A percentile compares a stretch with the other conserved stretches of the same genome.
phyloP scores from a whole-genome alignment of 176 grass and related monocot genomes.

The Oryza meridionalis region DNA sequence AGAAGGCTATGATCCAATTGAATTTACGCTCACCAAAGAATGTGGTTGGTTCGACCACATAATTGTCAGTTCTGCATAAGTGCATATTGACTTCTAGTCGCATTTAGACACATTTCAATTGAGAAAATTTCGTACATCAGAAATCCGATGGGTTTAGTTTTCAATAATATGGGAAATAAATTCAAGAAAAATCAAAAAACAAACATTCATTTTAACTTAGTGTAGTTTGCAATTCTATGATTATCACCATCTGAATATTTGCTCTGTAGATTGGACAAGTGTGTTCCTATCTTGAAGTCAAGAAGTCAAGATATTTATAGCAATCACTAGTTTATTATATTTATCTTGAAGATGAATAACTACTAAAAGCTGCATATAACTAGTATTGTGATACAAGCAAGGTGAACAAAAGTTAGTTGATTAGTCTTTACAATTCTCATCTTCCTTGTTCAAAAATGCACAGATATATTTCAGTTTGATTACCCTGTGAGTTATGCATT shows the following conservation, averaged over 20 bases:
- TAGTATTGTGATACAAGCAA: slow-evolving; percentile 3
- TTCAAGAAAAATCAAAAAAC: slow-evolving; percentile 8
- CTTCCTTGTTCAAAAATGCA: slow-evolving; percentile 9
- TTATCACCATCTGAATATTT: not conserved
- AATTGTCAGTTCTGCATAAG: slow-evolving; percentile 5
- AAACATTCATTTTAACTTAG: not conserved
- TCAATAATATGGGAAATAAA: slow-evolving; percentile 2
- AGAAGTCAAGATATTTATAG: too few relatives aligned
- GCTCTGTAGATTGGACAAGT: not conserved
- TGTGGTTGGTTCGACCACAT: slow-evolving; percentile 77
- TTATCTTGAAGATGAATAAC: not conserved
- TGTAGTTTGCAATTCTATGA: not conserved
- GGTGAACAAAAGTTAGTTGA: not conserved
- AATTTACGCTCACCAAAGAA: slow-evolving; percentile 79
- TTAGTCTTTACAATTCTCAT: slow-evolving; percentile 18
- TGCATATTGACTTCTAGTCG: not conserved
- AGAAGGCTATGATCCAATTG: slow-evolving; percentile 81
- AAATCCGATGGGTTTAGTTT: not conserved
- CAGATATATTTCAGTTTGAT: not conserved
- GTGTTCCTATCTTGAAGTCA: not conserved
- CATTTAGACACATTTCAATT: slow-evolving; percentile 4
- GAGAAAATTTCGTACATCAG: not conserved
- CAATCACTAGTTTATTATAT: too few relatives aligned
- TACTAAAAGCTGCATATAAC: not conserved
- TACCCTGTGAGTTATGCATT: not conserved